Percentiles rank a stretch among this genome's conserved stretches.
Evolutionary conservation across 2,329 filamentous ascomycete genomes (phyloP).

Genomic region (Penicillium sp.): DNA sequence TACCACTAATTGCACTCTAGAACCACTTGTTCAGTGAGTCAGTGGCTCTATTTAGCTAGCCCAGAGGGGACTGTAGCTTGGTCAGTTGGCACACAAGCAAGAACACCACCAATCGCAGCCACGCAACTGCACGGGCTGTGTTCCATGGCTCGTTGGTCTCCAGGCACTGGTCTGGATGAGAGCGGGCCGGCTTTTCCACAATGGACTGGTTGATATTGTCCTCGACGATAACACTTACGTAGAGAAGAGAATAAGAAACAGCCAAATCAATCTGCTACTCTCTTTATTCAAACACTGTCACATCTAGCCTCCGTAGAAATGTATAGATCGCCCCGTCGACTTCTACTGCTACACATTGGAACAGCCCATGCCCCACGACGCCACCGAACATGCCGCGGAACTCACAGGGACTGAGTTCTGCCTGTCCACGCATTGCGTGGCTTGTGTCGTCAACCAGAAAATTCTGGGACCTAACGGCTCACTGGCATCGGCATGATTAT

Average conservation of each 20-base stretch:
- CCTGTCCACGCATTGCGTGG: constrained; percentile 4
- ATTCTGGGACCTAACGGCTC: not conserved
- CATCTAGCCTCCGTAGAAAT: no score
- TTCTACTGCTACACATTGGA: no score
- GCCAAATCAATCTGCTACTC: no score
- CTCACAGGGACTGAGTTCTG: not conserved
- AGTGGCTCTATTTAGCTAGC: not conserved
- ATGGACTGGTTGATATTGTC: not conserved
- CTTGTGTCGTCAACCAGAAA: constrained; percentile 9
- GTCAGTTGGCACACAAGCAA: constrained; percentile 1
- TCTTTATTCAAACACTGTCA: no score
- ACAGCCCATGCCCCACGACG: not conserved
- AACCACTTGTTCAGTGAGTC: not conserved
- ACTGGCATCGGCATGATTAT: not conserved
- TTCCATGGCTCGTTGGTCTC: constrained; percentile 11
- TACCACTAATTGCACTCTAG: not conserved
- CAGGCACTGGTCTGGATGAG: not conserved
- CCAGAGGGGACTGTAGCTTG: not conserved
- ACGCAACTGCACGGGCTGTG: constrained; percentile 7
- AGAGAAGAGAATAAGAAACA: not conserved
- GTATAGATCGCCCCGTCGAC: no score
- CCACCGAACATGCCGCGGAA: not conserved
- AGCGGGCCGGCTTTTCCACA: not conserved
- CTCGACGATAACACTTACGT: not conserved
- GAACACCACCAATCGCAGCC: constrained; percentile 20